These are phyloP conservation scores for Penicillium hesseltinei DNA, from an alignment of 2,329 filamentous ascomycete species.

Conservation along the genomic window DNA sequence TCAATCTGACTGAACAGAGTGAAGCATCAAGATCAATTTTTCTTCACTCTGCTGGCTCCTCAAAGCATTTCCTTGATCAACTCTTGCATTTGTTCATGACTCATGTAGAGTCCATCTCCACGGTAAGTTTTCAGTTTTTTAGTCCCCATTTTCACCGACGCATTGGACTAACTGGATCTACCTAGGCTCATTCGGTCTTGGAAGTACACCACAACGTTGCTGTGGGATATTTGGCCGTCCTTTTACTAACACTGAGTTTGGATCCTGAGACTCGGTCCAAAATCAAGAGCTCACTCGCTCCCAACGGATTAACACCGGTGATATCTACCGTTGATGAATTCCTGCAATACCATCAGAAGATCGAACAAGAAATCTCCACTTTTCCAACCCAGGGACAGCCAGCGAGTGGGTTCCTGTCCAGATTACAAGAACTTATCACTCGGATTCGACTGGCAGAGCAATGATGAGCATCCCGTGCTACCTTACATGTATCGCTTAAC, in stretches of 20 bases:
- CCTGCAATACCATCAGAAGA: constrained; percentile 57
- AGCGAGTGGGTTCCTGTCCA: constrained; percentile 52
- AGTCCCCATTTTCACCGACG: not conserved
- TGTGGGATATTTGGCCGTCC: constrained; percentile 79
- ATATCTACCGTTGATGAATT: constrained; percentile 62
- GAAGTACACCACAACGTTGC: constrained; percentile 78
- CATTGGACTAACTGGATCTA: constrained; percentile 13
- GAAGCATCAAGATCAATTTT: constrained; percentile 56
- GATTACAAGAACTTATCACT: constrained; percentile 54
- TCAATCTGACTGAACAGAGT: constrained; percentile 83
- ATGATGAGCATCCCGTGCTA: not conserved
- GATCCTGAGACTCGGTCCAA: constrained; percentile 45
- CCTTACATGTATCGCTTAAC: not conserved
- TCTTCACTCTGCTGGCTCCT: constrained; percentile 40
- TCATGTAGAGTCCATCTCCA: constrained; percentile 62
- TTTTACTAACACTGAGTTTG: constrained; percentile 78
- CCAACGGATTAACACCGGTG: constrained; percentile 50
- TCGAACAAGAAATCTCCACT: constrained; percentile 50
- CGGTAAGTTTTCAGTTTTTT: constrained; percentile 54
- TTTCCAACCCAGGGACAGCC: constrained; percentile 47
- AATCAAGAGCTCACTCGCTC: constrained; percentile 46
- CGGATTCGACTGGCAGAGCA: constrained; percentile 36
- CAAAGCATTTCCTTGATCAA: constrained; percentile 52
- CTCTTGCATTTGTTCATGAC: constrained; percentile 67
- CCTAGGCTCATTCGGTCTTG: constrained; percentile 55